These are phyloP conservation scores for Sclerospora graminicola DNA, from an alignment of 352 stramenopile genomes.

Conservation along the genomic window DNA sequence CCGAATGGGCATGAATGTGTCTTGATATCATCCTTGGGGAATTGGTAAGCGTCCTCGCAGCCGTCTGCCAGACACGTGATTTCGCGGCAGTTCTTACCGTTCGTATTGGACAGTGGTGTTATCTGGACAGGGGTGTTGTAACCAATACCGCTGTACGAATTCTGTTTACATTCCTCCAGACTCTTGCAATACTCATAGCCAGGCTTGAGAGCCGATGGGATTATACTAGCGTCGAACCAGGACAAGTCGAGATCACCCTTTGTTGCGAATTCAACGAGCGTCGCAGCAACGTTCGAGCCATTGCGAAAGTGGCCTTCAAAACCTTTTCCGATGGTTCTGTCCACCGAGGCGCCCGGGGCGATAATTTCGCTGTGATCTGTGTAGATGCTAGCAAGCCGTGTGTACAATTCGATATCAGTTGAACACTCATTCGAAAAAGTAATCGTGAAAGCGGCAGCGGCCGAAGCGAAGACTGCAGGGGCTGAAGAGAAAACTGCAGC, in stretches of 20 bases:
- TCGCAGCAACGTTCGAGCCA: constrained; percentile 42
- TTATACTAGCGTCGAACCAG: constrained; percentile 72
- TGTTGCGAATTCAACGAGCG: constrained; percentile 56
- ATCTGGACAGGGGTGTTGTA: constrained; percentile 63
- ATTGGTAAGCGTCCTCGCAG: constrained; percentile 61
- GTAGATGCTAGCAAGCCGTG: constrained; percentile 37
- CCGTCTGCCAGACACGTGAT: constrained; percentile 43
- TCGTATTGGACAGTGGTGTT: constrained; percentile 42
- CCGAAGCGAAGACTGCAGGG: not conserved
- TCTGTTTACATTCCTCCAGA: constrained; percentile 51
- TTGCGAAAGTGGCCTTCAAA: constrained; percentile 64
- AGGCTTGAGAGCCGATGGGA: constrained; percentile 39
- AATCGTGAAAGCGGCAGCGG: constrained; percentile 22
- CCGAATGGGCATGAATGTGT: constrained; percentile 48
- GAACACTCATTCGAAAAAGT: constrained; percentile 56
- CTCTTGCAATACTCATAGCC: constrained; percentile 50
- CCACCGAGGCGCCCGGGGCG: constrained; percentile 22
- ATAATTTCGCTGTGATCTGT: constrained; percentile 35
- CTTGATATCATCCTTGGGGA: constrained; percentile 62
- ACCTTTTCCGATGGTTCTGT: constrained; percentile 39
- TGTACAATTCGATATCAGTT: constrained; percentile 42
- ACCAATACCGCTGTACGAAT: constrained; percentile 41
- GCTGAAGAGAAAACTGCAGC: not conserved
- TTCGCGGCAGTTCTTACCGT: constrained; percentile 44
- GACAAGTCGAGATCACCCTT: constrained; percentile 37